Evolutionary conservation across 306 rosid genomes (phyloP), one percentile per base, ranked within the genome.

Genomic region (Vigna angularis): DNA sequence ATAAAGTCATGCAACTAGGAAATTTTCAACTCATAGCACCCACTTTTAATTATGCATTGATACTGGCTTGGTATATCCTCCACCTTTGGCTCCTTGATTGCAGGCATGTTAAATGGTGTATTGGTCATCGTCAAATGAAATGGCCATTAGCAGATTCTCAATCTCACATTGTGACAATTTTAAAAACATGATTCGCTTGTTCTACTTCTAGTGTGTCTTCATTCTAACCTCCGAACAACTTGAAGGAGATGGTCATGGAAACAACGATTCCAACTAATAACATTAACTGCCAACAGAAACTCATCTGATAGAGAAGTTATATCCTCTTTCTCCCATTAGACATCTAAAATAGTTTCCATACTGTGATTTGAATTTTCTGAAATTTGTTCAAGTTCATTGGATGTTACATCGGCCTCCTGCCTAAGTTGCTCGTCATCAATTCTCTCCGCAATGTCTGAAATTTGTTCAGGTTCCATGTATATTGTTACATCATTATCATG

Each of bases 361-460:
- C 81, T 86, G 76, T 70, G 77, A 79, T 7, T 42, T 2, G 68
- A 71, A 62, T 81, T 24, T 34, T 72, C 49, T 14, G 82, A 67
- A 78, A 56, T 78, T 32, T 83, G 87, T 74, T 82, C 83, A 3
- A 78, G 64, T 72, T 70, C 86, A 58, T 82, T 77, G 28, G 18
- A 17, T 2, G 50, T 72, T 66, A 59, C 85, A 49, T 76, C 18
- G 1, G 50, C 68, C 75, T 53, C 86, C 52, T 82, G 77, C 72
- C 81, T 73, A 5, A 69, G 83, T 77, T 70, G 82, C 72, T 87
- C 85, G 44, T 76, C 48, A 47, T 75, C 48, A 28, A 20, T 49
- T 20, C 56, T 77, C 26, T 82, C 83, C 18, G 86, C 75, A 74
- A 12, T 20, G 62, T 72, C 48, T 14, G 83, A 66, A 78, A 56